Percentiles rank a stretch among this genome's conserved stretches.
Conservation (phyloP, 2,329 filamentous ascomycete genomes). For the Xylaria digitata region DNA sequence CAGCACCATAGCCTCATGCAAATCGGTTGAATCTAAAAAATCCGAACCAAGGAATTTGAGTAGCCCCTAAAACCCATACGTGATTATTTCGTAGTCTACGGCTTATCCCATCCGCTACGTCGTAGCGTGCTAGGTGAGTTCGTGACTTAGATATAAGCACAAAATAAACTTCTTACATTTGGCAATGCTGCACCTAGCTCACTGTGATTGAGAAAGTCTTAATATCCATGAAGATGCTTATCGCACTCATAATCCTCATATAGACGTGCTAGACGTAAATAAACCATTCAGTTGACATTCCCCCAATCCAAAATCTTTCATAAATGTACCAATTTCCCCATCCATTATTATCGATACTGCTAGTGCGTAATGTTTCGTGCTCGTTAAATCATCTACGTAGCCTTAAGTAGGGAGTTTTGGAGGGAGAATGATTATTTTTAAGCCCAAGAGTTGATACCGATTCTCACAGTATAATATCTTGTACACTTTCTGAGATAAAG, state of each 20-base stretch:
- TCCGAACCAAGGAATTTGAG: not conserved
- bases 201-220: not conserved
- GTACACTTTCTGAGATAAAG: not conserved
- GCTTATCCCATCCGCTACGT: not conserved
- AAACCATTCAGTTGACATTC: no score
- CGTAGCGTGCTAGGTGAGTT: not conserved
- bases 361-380: not conserved
- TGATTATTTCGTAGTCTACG: not conserved
- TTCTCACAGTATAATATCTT: not conserved
- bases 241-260: not conserved
- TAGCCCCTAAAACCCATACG: not conserved
- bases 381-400: not conserved
- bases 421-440: not conserved
- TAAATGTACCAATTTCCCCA: not conserved
- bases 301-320: no score
- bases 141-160: not conserved
- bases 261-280: no score
- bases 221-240: not conserved
- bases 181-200: not conserved
- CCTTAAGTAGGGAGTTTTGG: not conserved
- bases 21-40: not conserved
- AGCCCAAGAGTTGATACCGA: not conserved
- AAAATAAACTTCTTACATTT: not conserved
- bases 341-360: not conserved
- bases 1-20: no score